These are phyloP conservation scores for Leptodermis oblonga DNA, from an alignment of 257 asterid species.

Conservation along the genomic window DNA sequence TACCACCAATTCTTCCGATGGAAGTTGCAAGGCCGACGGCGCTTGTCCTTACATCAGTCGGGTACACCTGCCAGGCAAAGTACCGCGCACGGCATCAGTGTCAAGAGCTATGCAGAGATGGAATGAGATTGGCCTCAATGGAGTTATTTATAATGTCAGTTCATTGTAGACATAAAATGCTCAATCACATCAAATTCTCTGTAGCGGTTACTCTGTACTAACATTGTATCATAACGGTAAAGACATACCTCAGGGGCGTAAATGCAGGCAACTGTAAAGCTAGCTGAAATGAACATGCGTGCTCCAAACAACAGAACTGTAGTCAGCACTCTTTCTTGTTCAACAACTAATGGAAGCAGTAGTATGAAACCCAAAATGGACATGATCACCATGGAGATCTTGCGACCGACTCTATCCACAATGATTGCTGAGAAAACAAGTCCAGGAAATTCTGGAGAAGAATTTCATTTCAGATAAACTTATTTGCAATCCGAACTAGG, in stretches of 20 bases:
- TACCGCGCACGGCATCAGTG: too few species aligned
- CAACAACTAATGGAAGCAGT: conserved; percentile 53
- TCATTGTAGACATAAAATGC: not conserved
- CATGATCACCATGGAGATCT: conserved; percentile 58
- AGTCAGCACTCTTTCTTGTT: conserved; percentile 45
- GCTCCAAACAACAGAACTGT: conserved; percentile 61
- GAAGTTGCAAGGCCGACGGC: conserved; percentile 55
- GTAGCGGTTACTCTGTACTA: too few species aligned
- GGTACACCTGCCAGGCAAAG: conserved; percentile 47
- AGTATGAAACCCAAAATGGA: conserved; percentile 51
- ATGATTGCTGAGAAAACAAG: conserved; percentile 53
- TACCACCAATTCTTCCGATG: conserved; percentile 61
- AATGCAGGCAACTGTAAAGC: conserved; percentile 60
- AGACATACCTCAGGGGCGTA: conserved; percentile 72
- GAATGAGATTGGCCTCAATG: not conserved
- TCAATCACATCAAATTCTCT: too few species aligned
- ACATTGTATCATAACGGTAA: too few species aligned
- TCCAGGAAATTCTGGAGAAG: conserved; percentile 63
- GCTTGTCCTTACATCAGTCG: conserved; percentile 54
- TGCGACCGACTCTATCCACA: conserved; percentile 73
- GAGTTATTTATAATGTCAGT: not conserved
- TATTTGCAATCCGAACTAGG: not conserved
- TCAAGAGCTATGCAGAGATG: not conserved
- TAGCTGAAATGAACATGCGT: conserved; percentile 58
- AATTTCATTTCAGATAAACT: conserved; percentile 23